Percentiles rank a stretch among this genome's conserved stretches.
Conservation (phyloP, 768 basidiomycete genomes). For the Boletus rubroflammeus region DNA sequence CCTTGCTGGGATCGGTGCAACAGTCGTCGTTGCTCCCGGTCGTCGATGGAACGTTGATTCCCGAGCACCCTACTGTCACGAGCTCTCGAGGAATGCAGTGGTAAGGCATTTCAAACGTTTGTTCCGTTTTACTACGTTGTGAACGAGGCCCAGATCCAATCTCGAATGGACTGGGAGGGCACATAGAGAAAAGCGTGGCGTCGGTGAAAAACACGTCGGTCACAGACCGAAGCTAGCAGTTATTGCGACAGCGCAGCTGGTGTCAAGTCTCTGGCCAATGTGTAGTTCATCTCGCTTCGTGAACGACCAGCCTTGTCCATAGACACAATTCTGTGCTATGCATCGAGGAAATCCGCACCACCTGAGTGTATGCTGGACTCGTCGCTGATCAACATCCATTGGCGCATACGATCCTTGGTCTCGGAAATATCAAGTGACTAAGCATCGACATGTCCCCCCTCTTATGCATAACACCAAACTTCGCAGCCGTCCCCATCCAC, state of each 20-base stretch:
- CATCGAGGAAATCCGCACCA: background rate
- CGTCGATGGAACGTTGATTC: background rate
- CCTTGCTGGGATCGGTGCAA: too few relatives aligned
- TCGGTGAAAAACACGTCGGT: background rate
- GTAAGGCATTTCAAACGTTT: background rate
- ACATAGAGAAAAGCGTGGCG: background rate
- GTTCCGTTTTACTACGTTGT: background rate
- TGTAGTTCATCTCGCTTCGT: background rate
- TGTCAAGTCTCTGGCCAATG: background rate
- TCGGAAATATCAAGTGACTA: background rate
- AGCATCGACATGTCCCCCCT: background rate
- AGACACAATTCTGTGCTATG: too few relatives aligned
- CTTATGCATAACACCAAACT: conserved; percentile 20
- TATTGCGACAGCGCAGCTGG: background rate
- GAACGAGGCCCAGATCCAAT: background rate
- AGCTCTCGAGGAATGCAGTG: background rate
- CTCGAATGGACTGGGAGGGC: background rate
- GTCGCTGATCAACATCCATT: background rate
- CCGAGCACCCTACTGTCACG: background rate
- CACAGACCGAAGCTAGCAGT: background rate
- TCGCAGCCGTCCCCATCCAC: conserved; percentile 19
- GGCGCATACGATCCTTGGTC: background rate
- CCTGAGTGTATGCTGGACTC: background rate
- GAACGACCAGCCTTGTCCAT: background rate
- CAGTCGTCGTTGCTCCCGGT: background rate